A percentile compares a stretch with the other conserved stretches of the same genome.
These are phyloP conservation scores for Candida gigantensis DNA, from an alignment of 1,139 yeast genomes.

Conservation along the genomic window DNA sequence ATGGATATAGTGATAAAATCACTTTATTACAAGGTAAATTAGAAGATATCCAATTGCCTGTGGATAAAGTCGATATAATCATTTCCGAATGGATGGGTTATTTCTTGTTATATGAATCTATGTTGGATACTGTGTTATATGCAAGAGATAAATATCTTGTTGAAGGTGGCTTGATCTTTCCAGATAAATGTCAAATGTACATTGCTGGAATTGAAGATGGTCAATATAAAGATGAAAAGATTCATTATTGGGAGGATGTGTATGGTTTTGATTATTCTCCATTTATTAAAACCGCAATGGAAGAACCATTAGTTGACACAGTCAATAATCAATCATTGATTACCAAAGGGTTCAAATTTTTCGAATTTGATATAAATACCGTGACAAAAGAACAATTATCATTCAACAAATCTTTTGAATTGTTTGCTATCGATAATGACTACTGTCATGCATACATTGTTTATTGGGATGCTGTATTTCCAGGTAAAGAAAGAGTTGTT, in stretches of 20 bases:
- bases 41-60: constrained; percentile 89
- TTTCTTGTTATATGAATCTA: constrained; percentile 90
- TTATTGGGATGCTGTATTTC: constrained; percentile 94
- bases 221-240: constrained; percentile 88
- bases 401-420: constrained; percentile 64
- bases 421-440: constrained; percentile 78
- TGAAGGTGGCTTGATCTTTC: constrained; percentile 88
- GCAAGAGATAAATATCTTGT: constrained; percentile 93
- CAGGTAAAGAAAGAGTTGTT: constrained; percentile 58
- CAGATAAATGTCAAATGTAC: constrained; percentile 89
- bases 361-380: constrained; percentile 87
- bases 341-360: constrained; percentile 68
- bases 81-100: constrained; percentile 99
- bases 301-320: constrained; percentile 92
- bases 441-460: constrained; percentile 85
- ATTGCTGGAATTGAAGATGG: constrained; percentile 95
- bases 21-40: constrained; percentile 90
- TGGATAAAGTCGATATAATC: constrained; percentile 82
- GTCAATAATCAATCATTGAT: constrained; percentile 80
- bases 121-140: constrained; percentile 93
- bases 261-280: constrained; percentile 93
- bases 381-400: constrained; percentile 82
- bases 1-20: constrained; percentile 85
- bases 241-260: constrained; percentile 94
- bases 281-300: constrained; percentile 71